Conservation (phyloP, 768 basidiomycete genomes). For the Auricularia cornea region DNA sequence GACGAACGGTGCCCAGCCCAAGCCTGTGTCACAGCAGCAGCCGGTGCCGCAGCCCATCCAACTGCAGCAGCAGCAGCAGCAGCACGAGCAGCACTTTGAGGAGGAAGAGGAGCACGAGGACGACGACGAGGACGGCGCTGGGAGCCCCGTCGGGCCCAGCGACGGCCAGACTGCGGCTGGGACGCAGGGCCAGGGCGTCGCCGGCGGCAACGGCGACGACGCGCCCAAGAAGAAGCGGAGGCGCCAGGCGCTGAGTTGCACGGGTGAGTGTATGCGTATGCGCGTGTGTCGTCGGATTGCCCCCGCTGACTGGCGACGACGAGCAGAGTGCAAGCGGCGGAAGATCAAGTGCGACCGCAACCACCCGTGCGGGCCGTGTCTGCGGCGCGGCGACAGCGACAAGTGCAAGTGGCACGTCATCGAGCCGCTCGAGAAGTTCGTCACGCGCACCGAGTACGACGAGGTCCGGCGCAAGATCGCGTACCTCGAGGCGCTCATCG, state of each 20-base stretch:
- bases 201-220: constrained; percentile 1
- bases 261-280: constrained; percentile 47
- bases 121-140: background rate
- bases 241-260: constrained; percentile 77
- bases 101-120: background rate
- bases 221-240: constrained; percentile 79
- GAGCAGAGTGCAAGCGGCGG: constrained; percentile 70
- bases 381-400: constrained; percentile 67
- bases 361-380: constrained; percentile 76
- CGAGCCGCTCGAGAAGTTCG: constrained; percentile 78
- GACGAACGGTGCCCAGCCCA: too few species aligned
- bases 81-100: background rate
- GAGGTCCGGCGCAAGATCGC: constrained; percentile 61
- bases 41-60: too few species aligned
- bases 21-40: too few species aligned
- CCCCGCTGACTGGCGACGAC: constrained; percentile 3
- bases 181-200: background rate
- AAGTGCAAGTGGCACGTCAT: constrained; percentile 80
- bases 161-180: background rate
- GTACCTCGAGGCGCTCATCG: constrained; percentile 48
- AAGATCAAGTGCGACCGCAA: constrained; percentile 86
- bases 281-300: too few species aligned
- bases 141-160: background rate
- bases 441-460: constrained; percentile 68
- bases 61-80: background rate